These are phyloP conservation scores for Paramecium tetraurelia DNA, from an alignment of 73 alveolate species.

Conservation along the genomic window DNA sequence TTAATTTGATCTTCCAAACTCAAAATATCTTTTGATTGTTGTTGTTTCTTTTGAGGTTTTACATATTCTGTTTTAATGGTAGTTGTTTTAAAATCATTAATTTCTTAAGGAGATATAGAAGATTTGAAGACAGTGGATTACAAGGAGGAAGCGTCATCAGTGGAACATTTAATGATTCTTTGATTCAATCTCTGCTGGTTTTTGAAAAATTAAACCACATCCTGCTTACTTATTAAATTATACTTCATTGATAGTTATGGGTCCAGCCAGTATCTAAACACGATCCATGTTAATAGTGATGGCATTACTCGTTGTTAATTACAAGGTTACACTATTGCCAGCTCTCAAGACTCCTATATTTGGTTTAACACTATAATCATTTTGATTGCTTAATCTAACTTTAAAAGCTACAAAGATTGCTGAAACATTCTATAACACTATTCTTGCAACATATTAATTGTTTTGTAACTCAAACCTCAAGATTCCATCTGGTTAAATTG, in stretches of 20 bases:
- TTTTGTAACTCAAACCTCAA: not conserved
- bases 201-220: not conserved
- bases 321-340: not conserved
- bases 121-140: not conserved
- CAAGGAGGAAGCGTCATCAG: not conserved
- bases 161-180: not conserved
- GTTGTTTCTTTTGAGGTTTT: not conserved
- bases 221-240: not conserved
- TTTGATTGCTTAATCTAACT: conserved; percentile 7
- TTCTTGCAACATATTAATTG: not conserved
- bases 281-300: not conserved
- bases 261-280: not conserved
- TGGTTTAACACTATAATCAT: not conserved
- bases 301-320: not conserved
- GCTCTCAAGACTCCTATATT: not conserved
- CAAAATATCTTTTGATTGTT: not conserved
- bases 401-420: not conserved
- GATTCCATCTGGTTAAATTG: not conserved
- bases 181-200: not conserved
- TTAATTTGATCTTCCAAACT: not conserved
- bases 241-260: not conserved
- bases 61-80: not conserved
- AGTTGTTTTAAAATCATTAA: not conserved
- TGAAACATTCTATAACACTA: not conserved
- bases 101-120: not conserved